Percentiles rank a stretch among this genome's conserved stretches.
phyloP scores from a whole-genome alignment of 2,329 filamentous ascomycete genomes.

The Fusarium annulatum region DNA sequence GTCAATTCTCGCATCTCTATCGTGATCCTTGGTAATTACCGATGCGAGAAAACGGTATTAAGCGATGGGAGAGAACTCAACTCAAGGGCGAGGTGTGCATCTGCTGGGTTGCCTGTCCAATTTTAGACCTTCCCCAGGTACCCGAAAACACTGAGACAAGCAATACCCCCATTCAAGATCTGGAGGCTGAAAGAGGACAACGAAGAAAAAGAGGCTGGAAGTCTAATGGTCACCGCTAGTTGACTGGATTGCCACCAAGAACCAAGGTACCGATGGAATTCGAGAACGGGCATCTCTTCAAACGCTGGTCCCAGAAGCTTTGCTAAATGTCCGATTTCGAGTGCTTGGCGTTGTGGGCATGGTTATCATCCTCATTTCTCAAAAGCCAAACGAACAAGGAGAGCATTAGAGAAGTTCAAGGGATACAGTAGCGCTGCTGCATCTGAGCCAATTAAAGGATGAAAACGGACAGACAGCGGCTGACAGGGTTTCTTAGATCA shows the following conservation, averaged over 20 bases:
- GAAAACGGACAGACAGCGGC: not conserved
- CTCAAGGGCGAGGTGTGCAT: constrained; percentile 7
- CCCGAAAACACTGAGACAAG: not conserved
- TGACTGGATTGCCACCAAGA: constrained; percentile 24
- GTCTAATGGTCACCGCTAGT: constrained; percentile 21
- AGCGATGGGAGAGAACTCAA: constrained; percentile 8
- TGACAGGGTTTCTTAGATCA: constrained; percentile 18
- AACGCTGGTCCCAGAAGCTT: constrained; percentile 2
- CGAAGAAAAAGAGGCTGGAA: constrained; percentile 33
- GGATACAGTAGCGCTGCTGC: constrained; percentile 1
- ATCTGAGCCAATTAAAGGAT: constrained; percentile 7
- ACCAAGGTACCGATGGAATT: constrained; percentile 15
- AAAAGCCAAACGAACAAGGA: not conserved
- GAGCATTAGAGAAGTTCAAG: not conserved
- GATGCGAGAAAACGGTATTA: constrained; percentile 23
- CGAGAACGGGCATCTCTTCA: constrained; percentile 3
- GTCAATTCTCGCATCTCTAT: constrained; percentile 23
- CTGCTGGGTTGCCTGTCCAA: not conserved
- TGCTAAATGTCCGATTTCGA: constrained; percentile 11
- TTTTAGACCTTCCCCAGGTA: not conserved
- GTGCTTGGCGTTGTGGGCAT: constrained; percentile 1
- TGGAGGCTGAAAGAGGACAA: constrained; percentile 5
- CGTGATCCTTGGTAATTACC: constrained; percentile 7
- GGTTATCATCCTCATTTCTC: constrained; percentile 2
- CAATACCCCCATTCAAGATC: not conserved